Base-by-base conservation (phyloP, 371 early-diverging fungal genomes). In the Mortierella sp. region DNA sequence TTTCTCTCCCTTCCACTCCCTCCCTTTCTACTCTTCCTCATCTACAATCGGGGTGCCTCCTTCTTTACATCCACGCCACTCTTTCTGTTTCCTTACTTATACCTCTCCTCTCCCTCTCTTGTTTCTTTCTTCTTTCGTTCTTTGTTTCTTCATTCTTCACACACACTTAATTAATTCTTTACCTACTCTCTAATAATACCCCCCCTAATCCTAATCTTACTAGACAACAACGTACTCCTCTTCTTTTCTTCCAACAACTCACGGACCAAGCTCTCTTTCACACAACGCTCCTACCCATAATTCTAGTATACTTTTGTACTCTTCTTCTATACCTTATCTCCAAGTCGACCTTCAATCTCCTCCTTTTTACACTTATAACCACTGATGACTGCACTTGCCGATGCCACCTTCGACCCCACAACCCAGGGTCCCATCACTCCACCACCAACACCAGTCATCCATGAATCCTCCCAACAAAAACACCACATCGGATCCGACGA, bases 341-440 rank as follows among this genome's bases (percentile, higher is more conserved):
- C 42, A 57, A 57, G 28, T 57, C 31, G 19, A 34, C 34, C 34
- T 16, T 65, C 38, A 65, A 31, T 8, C 65, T 31, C 24, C 65
- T 65, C 2, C 65, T 6, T 9, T 38, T 10, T 21, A 19, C 34
- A 50, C 52, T 34, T 63, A 76, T 34, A 21, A 24, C 4, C 14
- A 19, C 38, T 24, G 42, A 84, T 84, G 84, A 71, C 72, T 42
- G 73, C 81, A 34, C 58, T 81, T 42, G 63, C 75, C 31, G 85
- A 84, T 13, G 68, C 24, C 76, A 74, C 79, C 9, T 84, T 76
- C 44, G 81, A 81, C 48, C 71, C 75, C 42, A 60, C 80, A 58
- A 48, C 76, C 14, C 83, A 84, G 34, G 74, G 81, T 9, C 79
- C 78, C 14, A 55, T 84, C 63, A 76, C 81, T 42, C 68, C 68